Conservation (phyloP, 371 early-diverging fungal species). For the Rhizopus sp. region DNA sequence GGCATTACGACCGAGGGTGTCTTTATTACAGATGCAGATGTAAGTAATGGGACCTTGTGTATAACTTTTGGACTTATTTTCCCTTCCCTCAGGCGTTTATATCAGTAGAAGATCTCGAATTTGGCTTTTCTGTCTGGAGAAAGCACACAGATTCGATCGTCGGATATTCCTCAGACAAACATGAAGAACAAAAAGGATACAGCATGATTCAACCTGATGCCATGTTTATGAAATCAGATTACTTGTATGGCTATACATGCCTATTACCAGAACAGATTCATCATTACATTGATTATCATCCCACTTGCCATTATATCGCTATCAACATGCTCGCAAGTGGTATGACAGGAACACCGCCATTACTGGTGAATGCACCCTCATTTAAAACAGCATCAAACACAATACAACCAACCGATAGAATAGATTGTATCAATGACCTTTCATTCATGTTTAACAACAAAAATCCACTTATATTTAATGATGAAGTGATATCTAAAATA, state of each 20-base stretch:
- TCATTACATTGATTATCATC: constrained; percentile 25
- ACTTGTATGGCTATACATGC: constrained; percentile 34
- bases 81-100: constrained; percentile 3
- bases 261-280: constrained; percentile 33
- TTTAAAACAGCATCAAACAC: not conserved
- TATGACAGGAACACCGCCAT: constrained; percentile 22
- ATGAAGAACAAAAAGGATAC: constrained; percentile 15
- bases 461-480: constrained; percentile 14
- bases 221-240: constrained; percentile 33
- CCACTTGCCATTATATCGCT: constrained; percentile 28
- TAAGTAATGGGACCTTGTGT: constrained; percentile 5
- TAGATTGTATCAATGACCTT: constrained; percentile 9
- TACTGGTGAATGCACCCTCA: constrained; percentile 9
- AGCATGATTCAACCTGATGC: constrained; percentile 26
- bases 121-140: constrained; percentile 20
- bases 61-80: not conserved
- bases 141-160: constrained; percentile 18
- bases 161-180: constrained; percentile 15
- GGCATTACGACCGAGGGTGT: constrained; percentile 24
- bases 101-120: constrained; percentile 18
- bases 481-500: constrained; percentile 11
- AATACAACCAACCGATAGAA: not conserved
- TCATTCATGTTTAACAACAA: constrained; percentile 5
- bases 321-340: constrained; percentile 35
- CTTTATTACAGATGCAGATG: constrained; percentile 29